These are phyloP conservation scores for Gelatoporia subvermispora DNA, from an alignment of 768 basidiomycete species.

Conservation along the genomic window DNA sequence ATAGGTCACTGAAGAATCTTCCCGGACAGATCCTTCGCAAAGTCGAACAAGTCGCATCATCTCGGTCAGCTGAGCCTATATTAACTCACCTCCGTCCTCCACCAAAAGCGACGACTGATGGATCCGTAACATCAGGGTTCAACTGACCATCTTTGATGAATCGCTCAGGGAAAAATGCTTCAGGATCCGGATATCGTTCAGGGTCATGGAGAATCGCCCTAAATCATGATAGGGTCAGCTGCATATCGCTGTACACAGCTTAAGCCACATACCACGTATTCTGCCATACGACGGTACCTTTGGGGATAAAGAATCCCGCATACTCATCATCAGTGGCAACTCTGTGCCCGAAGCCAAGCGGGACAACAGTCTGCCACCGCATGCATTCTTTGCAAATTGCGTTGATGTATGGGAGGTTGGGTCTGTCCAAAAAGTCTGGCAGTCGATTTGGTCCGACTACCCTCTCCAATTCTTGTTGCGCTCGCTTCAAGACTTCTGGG, in stretches of 20 bases:
- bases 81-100: conserved; percentile 13
- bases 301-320: conserved; percentile 7
- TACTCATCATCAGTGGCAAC: conserved; percentile 6
- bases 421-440: conserved; percentile 21
- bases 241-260: too few species aligned
- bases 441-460: conserved; percentile 20
- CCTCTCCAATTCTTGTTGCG: conserved; percentile 26
- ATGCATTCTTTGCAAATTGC: conserved; percentile 21
- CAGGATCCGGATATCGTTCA: conserved; percentile 1
- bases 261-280: conserved; percentile 11
- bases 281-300: conserved; percentile 10
- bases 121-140: not conserved
- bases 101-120: conserved; percentile 4
- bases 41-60: too few species aligned
- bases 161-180: conserved; percentile 5
- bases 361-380: conserved; percentile 32
- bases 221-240: not conserved
- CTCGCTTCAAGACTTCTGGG: conserved; percentile 26
- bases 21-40: conserved; percentile 3
- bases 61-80: too few species aligned
- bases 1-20: not conserved
- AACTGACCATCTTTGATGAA: conserved; percentile 7
- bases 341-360: conserved; percentile 20
- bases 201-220: conserved; percentile 11
- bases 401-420: conserved; percentile 19